phyloP scores from a whole-genome alignment of 2,329 filamentous ascomycete genomes.

The Annulohypoxylon truncatum region DNA sequence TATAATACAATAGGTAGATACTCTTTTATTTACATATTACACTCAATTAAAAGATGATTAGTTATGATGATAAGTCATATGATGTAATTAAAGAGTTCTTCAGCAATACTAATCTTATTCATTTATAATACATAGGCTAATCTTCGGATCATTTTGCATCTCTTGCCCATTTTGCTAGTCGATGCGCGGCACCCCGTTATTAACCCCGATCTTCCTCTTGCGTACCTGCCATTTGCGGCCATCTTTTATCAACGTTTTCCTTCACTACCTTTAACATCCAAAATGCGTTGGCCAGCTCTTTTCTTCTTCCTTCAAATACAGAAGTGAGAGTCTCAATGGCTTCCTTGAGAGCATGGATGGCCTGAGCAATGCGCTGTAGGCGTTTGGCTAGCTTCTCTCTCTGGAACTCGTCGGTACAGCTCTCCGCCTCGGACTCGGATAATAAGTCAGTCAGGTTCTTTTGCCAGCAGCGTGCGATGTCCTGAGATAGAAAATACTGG shows the following conservation, averaged over 20 bases:
- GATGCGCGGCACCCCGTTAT: no score
- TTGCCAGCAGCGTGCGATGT: not conserved
- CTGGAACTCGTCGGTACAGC: not conserved
- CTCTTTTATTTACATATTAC: no score
- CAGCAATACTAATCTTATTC: no score
- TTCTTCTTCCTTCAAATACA: not conserved
- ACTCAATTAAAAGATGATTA: no score
- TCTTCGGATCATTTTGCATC: no score
- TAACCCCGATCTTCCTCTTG: no score
- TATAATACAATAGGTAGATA: no score
- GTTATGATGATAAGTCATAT: no score
- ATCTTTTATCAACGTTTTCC: slow-evolving; percentile 5
- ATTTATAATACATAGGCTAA: no score
- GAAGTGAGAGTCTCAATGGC: not conserved
- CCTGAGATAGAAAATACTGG: slow-evolving; percentile 1
- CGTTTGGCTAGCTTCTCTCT: not conserved
- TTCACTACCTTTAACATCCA: not conserved
- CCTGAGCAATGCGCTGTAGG: not conserved
- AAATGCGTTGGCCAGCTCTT: not conserved
- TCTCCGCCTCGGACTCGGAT: not conserved
- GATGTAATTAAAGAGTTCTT: no score
- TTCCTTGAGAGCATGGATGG: not conserved
- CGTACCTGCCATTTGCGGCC: not conserved
- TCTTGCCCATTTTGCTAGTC: no score
- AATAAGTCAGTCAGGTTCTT: not conserved